A percentile compares a stretch with the other conserved stretches of the same genome.
phyloP scores from a whole-genome alignment of 805 yeast genomes.

The Brettanomyces custersianus region DNA sequence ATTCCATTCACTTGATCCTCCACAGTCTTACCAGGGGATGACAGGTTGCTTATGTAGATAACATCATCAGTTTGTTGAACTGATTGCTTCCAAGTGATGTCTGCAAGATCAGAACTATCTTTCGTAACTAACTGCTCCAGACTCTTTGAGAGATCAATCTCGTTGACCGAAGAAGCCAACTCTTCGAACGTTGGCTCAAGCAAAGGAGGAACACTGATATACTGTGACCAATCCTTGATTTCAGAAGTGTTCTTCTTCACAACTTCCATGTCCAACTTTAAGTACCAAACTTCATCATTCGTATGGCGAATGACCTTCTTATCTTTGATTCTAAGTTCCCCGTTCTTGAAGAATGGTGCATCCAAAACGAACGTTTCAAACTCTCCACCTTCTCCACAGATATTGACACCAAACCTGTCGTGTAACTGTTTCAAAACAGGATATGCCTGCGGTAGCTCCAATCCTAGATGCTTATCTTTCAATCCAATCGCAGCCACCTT shows the following conservation, averaged over 20 bases:
- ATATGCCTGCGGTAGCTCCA: constrained; percentile 50
- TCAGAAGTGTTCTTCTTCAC: constrained; percentile 22
- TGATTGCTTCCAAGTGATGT: no score
- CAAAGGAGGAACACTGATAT: constrained; percentile 27
- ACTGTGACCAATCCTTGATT: constrained; percentile 7
- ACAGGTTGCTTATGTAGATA: constrained; percentile 36
- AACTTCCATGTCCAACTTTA: constrained; percentile 45
- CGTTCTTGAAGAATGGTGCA: constrained; percentile 69
- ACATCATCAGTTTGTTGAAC: no score
- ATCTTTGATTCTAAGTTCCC: constrained; percentile 34
- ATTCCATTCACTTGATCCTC: constrained; percentile 41
- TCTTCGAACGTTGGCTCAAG: constrained; percentile 31
- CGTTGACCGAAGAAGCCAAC: constrained; percentile 6
- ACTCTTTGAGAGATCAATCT: constrained; percentile 4
- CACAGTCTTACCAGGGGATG: constrained; percentile 22
- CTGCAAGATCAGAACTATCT: no score
- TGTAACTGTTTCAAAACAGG: constrained; percentile 54
- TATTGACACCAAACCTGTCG: constrained; percentile 67
- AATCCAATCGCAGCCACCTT: constrained; percentile 94
- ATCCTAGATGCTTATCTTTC: constrained; percentile 56
- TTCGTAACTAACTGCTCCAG: no score
- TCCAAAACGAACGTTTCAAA: constrained; percentile 90
- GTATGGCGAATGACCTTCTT: constrained; percentile 36
- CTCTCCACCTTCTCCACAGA: constrained; percentile 99
- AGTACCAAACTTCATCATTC: constrained; percentile 63